Evolutionary conservation across 352 stramenopile genomes (phyloP), one percentile per base, ranked within the genome.

Genomic region (Poterioochromonas sp.): DNA sequence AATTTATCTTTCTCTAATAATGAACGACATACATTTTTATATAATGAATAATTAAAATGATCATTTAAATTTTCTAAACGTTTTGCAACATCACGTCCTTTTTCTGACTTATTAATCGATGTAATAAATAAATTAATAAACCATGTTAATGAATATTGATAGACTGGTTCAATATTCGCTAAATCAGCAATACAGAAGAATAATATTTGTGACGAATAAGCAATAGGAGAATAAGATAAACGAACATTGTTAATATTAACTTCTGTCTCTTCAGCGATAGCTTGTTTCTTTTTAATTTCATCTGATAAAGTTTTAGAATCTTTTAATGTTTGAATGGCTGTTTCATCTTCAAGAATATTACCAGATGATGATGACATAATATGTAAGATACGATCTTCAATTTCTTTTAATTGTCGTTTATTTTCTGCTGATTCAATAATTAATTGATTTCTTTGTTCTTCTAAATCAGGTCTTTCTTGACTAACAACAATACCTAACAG

Each of bases 141-240:
- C 91, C 91, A 96, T 5, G 87, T 90, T 12, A 96, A 83, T 37
- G 88, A 93, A 79, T 96, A 96, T 80, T 95, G 90, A 82, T 96
- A 96, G 51, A 94, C 90, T 0, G 91, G 91, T 78, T 96, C 90
- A 78, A 95, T 95, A 83, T 96, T 95, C 49, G 90, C 89, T 53
- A 96, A 89, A 78, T 94, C 88, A 39, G 93, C 88, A 80, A 96
- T 95, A 80, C 90, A 95, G 81, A 96, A 96, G 84, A 95, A 96
- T n/a, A 96, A 79, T 49, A 95, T 90, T 80, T 95, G 90, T 40
- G 88, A 92, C 44, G 87, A 90, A 79, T 94, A 94, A 12, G 65
- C 90, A 84, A 96, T 90, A 0, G 90, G 89, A 49, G 90, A 89
- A 83, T 96, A 97, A 2, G 86, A 85, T 77, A 91, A 80, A 18